These are phyloP conservation scores for Choiromyces venosus DNA, from an alignment of 495 filamentous ascomycete species.

Conservation along the genomic window DNA sequence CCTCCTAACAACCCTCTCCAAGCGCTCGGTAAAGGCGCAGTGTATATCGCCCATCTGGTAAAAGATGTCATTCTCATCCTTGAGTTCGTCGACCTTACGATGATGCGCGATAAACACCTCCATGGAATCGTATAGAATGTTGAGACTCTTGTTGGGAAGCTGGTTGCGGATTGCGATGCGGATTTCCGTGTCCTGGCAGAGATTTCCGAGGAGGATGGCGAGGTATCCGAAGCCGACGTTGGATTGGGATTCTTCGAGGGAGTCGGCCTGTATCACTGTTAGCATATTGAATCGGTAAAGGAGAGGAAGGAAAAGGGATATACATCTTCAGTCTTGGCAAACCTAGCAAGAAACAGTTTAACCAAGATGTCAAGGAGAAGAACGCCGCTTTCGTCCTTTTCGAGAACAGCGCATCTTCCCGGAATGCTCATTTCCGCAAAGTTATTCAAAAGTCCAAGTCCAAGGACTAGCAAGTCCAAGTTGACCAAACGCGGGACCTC, in stretches of 20 bases:
- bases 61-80: constrained; percentile 41
- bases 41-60: constrained; percentile 49
- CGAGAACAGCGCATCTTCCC: constrained; percentile 22
- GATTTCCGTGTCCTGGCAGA: constrained; percentile 59
- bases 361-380: constrained; percentile 47
- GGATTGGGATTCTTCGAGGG: constrained; percentile 71
- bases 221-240: constrained; percentile 91
- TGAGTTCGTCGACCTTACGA: constrained; percentile 61
- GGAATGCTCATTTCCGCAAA: constrained; percentile 64
- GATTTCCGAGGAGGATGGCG: constrained; percentile 72
- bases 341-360: constrained; percentile 44
- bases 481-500: constrained; percentile 48
- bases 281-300: constrained; percentile 3
- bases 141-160: constrained; percentile 57
- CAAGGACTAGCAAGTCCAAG: constrained; percentile 69
- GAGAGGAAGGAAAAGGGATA: constrained; percentile 20
- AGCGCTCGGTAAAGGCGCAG: constrained; percentile 54
- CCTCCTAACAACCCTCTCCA: constrained; percentile 53
- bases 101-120: constrained; percentile 79
- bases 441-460: constrained; percentile 82
- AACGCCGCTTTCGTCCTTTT: constrained; percentile 18
- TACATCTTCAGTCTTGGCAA: constrained; percentile 50
- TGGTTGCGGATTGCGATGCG: constrained; percentile 49
- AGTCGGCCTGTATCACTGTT: constrained; percentile 60
- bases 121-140: constrained; percentile 65